Evolutionary conservation across 768 basidiomycete species (phyloP).

Genomic region (Leccinum variicolor): DNA sequence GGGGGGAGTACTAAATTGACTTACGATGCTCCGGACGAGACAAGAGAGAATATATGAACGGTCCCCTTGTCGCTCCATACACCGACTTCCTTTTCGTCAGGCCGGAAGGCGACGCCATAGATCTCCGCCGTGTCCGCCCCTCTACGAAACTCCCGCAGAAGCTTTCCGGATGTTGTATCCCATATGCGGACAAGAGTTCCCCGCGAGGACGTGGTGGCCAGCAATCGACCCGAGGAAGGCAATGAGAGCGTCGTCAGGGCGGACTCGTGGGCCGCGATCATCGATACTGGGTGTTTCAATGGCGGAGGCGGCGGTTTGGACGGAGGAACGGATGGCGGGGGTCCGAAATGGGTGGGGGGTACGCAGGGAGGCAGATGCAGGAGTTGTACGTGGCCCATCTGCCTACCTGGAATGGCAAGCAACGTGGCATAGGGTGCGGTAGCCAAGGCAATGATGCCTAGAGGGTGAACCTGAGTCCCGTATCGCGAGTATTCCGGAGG

Average conservation of each 20-base stretch:
- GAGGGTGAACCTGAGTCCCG: neutral
- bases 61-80: constrained; percentile 97
- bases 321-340: constrained; percentile 50
- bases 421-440: constrained; percentile 75
- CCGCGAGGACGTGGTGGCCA: constrained; percentile 80
- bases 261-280: constrained; percentile 81
- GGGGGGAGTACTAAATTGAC: constrained; percentile 28
- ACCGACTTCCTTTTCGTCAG: constrained; percentile 81
- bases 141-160: constrained; percentile 75
- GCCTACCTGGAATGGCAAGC: constrained; percentile 81
- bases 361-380: constrained; percentile 81
- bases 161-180: constrained; percentile 71
- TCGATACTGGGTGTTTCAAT: constrained; percentile 66
- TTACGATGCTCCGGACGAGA: constrained; percentile 62
- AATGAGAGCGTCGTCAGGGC: constrained; percentile 75
- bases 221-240: constrained; percentile 70
- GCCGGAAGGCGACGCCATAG: constrained; percentile 84
- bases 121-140: constrained; percentile 90
- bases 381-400: constrained; percentile 85
- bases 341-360: constrained; percentile 52
- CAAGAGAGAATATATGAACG: constrained; percentile 82
- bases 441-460: constrained; percentile 80
- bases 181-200: constrained; percentile 89
- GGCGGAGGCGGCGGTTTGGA: constrained; percentile 55
- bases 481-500: constrained; percentile 1